Conservation (phyloP, 345 rosid genomes). For the Eutrema yunnanense region DNA sequence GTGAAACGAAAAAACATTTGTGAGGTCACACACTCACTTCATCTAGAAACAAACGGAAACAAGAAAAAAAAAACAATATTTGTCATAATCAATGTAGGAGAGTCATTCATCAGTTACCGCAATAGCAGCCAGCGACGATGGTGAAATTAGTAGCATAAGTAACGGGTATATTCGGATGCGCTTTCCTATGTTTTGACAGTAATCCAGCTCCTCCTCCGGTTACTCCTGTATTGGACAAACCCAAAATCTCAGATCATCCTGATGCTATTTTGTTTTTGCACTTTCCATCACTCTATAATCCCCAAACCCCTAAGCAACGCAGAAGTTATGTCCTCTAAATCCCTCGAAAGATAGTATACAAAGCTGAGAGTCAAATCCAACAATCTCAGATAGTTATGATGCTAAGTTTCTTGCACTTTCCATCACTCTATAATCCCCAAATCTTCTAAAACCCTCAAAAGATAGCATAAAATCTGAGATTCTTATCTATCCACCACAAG, state of each 20-base stretch:
- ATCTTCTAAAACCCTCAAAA: neutral
- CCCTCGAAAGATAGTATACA: neutral
- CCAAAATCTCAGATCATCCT: neutral
- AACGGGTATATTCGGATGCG: constrained; percentile 53
- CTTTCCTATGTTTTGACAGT: constrained; percentile 52
- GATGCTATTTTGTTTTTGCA: no score
- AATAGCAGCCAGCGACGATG: constrained; percentile 62
- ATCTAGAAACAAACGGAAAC: neutral
- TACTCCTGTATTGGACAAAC: constrained; percentile 36
- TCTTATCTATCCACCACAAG: neutral
- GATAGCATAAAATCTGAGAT: neutral
- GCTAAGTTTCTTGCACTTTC: neutral
- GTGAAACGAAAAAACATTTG: constrained; percentile 9
- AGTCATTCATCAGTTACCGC: constrained; percentile 37
- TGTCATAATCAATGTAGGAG: neutral
- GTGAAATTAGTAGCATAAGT: constrained; percentile 64
- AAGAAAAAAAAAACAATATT: neutral
- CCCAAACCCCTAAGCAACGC: neutral
- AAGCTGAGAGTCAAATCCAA: neutral
- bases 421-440: neutral
- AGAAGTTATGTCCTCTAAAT: neutral
- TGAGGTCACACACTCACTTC: neutral
- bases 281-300: neutral
- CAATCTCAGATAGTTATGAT: neutral
- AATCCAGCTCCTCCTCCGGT: constrained; percentile 64